These are phyloP conservation scores for Protoeuglena noctilucae DNA, from an alignment of 139 green algal genomes.

Conservation along the genomic window DNA sequence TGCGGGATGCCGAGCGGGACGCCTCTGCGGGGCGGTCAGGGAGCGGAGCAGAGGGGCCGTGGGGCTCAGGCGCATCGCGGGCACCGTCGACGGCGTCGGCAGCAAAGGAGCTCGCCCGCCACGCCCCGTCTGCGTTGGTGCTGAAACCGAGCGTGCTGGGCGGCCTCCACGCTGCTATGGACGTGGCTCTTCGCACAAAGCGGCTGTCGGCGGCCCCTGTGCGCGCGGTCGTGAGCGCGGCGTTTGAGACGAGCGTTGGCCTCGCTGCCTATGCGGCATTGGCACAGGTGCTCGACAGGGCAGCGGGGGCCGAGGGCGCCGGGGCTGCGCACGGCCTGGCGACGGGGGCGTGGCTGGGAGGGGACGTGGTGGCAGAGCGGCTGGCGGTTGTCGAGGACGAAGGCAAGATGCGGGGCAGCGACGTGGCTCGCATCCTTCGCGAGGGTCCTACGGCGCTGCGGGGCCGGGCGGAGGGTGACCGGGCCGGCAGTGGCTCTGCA, in stretches of 20 bases:
- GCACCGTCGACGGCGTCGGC: constrained; percentile 48
- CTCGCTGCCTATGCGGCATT: constrained; percentile 37
- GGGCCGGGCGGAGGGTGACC: no score
- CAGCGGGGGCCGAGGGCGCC: not conserved
- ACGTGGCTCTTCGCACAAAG: no score
- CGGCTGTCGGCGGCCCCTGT: no score
- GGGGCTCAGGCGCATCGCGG: constrained; percentile 63
- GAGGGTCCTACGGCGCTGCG: no score
- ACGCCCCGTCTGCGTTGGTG: constrained; percentile 8
- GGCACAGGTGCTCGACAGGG: constrained; percentile 31
- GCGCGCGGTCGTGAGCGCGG: constrained; percentile 48
- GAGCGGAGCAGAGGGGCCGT: constrained; percentile 14
- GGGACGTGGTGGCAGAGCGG: constrained; percentile 12
- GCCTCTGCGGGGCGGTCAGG: constrained; percentile 5
- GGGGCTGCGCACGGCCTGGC: constrained; percentile 53
- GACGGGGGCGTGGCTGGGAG: constrained; percentile 44
- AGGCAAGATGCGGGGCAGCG: no score
- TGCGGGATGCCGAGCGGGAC: constrained; percentile 5
- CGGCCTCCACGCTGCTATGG: no score
- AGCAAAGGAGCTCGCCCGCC: constrained; percentile 16
- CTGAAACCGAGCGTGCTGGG: not conserved
- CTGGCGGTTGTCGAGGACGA: no score
- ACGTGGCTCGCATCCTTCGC: no score
- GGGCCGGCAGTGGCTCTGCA: no score
- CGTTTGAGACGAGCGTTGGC: constrained; percentile 60